phyloP scores from a whole-genome alignment of 2,329 filamentous ascomycete genomes.

The Penicillium sclerotigenum region DNA sequence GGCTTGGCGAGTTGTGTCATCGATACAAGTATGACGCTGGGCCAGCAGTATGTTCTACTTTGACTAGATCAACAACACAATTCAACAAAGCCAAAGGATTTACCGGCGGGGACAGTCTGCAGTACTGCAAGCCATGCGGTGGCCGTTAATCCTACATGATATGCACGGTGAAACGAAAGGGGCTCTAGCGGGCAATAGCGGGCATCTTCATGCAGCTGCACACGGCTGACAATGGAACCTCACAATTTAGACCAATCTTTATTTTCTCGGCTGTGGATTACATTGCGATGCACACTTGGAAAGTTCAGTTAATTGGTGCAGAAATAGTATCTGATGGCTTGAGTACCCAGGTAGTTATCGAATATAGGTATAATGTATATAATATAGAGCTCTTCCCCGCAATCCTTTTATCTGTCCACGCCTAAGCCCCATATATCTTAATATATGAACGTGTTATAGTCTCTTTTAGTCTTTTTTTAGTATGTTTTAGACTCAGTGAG shows the following conservation, averaged over 20 bases:
- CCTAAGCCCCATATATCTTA: background rate
- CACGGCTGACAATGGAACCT: background rate
- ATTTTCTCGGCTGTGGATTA: background rate
- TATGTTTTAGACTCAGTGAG: background rate
- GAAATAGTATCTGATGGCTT: background rate
- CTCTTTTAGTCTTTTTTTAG: too few species aligned
- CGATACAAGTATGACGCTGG: background rate
- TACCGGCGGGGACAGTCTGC: background rate
- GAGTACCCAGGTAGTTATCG: background rate
- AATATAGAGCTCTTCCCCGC: background rate
- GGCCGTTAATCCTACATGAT: background rate
- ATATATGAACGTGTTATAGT: too few species aligned
- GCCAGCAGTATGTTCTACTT: background rate
- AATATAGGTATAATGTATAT: background rate
- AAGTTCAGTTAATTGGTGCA: background rate
- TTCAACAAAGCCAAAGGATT: too few species aligned
- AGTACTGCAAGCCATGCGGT: background rate
- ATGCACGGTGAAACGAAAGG: background rate
- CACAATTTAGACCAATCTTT: background rate
- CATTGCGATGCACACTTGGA: too few species aligned
- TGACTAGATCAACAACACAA: background rate
- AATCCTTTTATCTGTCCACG: background rate
- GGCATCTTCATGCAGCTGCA: background rate
- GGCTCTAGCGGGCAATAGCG: background rate
- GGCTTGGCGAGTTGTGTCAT: background rate